Evolutionary conservation across 78 protist species (phyloP).

Genomic region (Dictyostelium capitatum): DNA sequence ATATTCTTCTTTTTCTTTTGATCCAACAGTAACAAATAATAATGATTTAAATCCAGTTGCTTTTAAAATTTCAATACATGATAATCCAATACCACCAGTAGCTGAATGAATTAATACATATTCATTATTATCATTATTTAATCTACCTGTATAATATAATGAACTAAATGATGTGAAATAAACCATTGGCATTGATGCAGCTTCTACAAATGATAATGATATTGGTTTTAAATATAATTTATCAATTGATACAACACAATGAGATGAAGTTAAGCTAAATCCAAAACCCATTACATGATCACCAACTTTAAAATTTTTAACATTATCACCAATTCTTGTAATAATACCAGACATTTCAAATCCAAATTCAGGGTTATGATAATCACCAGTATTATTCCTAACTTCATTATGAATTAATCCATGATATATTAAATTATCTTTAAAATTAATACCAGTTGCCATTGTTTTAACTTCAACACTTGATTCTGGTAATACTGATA

Average conservation of each 20-base stretch:
- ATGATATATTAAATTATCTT: constrained; percentile 26
- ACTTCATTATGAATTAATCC: constrained; percentile 10
- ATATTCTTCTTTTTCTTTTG: constrained; percentile 20
- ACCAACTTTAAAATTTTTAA: constrained; percentile 14
- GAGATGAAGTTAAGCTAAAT: background rate
- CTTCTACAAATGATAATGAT: background rate
- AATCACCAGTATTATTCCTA: background rate
- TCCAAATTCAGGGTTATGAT: constrained; percentile 34
- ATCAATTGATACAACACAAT: background rate
- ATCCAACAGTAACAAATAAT: constrained; percentile 54
- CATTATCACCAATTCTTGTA: background rate
- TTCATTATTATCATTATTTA: constrained; percentile 48
- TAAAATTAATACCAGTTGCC: constrained; percentile 29
- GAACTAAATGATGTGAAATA: constrained; percentile 55
- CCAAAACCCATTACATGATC: constrained; percentile 40
- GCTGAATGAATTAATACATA: constrained; percentile 67
- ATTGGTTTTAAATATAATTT: constrained; percentile 7
- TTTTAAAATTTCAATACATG: constrained; percentile 85
- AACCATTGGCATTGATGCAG: constrained; percentile 48
- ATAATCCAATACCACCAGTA: constrained; percentile 91
- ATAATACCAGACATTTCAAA: constrained; percentile 59
- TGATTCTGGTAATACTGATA: no score
- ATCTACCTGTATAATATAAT: background rate
- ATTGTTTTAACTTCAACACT: background rate
- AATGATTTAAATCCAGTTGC: constrained; percentile 48